These are phyloP conservation scores for Ceratobasidium sp. DNA, from an alignment of 1,284 basidiomycete species.

Conservation along the genomic window DNA sequence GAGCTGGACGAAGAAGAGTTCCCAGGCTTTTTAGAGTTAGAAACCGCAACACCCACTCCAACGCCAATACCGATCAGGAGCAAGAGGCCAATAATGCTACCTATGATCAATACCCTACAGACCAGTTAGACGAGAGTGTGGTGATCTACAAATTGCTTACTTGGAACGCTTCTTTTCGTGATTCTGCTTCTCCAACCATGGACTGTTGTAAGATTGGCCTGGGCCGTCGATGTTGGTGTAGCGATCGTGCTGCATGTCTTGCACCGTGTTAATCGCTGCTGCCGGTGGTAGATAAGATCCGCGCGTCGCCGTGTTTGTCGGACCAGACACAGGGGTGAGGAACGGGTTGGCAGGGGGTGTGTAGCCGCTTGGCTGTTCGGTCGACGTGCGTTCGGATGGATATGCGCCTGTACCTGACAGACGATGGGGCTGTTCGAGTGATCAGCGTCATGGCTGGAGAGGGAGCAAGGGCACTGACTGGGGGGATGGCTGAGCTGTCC, in stretches of 20 bases:
- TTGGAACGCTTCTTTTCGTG: constrained; percentile 32
- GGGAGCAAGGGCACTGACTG: constrained; percentile 1
- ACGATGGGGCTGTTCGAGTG: constrained; percentile 17
- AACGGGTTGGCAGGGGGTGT: constrained; percentile 25
- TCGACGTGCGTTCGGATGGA: not conserved
- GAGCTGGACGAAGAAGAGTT: constrained; percentile 18
- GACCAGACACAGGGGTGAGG: constrained; percentile 27
- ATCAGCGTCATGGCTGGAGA: not conserved
- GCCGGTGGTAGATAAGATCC: constrained; percentile 21
- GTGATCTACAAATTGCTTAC: constrained; percentile 5
- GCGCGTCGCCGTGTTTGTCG: constrained; percentile 23
- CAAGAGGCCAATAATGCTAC: constrained; percentile 40
- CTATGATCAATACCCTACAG: constrained; percentile 30
- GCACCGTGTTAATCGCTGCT: constrained; percentile 9
- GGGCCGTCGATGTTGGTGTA: constrained; percentile 32
- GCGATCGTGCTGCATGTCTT: constrained; percentile 33
- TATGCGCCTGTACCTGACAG: constrained; percentile 34
- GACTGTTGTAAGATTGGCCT: not conserved
- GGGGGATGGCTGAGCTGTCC: constrained; percentile 16
- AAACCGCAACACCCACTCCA: constrained; percentile 42
- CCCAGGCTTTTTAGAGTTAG: constrained; percentile 37
- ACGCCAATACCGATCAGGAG: constrained; percentile 41
- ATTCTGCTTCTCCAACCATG: constrained; percentile 31
- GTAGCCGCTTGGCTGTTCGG: not conserved
- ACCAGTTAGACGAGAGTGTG: not conserved